Percentiles rank a stretch among this genome's conserved stretches.
phyloP scores from a whole-genome alignment of 768 basidiomycete genomes.

The Lenzites betulinus region DNA sequence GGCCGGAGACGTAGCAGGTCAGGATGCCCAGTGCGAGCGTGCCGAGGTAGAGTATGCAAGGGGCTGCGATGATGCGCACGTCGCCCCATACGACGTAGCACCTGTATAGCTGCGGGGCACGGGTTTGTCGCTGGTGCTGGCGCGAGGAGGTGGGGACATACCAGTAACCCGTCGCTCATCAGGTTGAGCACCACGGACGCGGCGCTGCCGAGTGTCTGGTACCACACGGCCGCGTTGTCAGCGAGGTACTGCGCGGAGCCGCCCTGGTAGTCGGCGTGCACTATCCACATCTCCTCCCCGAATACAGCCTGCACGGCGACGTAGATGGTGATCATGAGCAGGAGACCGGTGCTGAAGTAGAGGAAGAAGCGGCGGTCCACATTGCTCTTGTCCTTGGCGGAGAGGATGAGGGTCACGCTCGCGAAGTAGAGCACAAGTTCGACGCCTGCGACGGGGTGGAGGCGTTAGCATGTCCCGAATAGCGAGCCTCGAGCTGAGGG shows the following conservation, averaged over 20 bases:
- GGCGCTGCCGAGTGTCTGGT: constrained; percentile 33
- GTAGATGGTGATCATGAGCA: constrained; percentile 37
- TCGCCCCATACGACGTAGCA: constrained; percentile 38
- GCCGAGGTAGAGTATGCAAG: constrained; percentile 16
- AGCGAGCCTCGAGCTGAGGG: neutral
- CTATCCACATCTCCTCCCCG: constrained; percentile 41
- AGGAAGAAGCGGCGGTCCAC: constrained; percentile 7
- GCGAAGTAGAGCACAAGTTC: constrained; percentile 32
- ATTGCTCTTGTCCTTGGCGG: neutral
- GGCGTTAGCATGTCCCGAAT: neutral
- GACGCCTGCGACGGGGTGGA: constrained; percentile 21
- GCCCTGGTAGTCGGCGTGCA: constrained; percentile 34
- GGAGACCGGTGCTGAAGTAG: constrained; percentile 27
- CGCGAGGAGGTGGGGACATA: constrained; percentile 17
- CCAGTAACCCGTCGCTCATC: constrained; percentile 42
- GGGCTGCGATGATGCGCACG: constrained; percentile 11
- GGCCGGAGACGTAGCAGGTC: constrained; percentile 13
- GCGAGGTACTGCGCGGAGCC: constrained; percentile 38
- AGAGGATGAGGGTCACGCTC: constrained; percentile 24
- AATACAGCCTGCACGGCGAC: constrained; percentile 33
- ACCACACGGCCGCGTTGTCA: constrained; percentile 31
- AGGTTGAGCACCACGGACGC: constrained; percentile 32
- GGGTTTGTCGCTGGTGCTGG: neutral
- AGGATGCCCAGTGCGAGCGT: constrained; percentile 16
- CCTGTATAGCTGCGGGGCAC: constrained; percentile 37